Evolutionary conservation across 805 yeast genomes (phyloP).

Genomic region (Kazachstania kunashirensis): DNA sequence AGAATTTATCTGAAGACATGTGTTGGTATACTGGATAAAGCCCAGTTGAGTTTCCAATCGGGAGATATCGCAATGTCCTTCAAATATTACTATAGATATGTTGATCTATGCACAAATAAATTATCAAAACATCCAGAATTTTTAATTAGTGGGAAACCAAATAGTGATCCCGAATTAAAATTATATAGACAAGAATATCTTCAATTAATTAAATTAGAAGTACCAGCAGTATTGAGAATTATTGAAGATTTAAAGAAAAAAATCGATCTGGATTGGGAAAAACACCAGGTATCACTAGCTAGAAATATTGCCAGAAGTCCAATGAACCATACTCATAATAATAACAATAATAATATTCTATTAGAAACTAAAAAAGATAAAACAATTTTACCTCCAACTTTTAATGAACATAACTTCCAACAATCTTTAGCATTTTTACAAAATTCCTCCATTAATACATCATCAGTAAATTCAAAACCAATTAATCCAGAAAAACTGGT

Average conservation of each 20-base stretch:
- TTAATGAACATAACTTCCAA: conserved; percentile 22
- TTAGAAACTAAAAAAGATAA: conserved; percentile 1
- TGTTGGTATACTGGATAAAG: conserved; percentile 36
- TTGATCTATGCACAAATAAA: conserved; percentile 35
- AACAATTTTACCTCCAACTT: conserved; percentile 15
- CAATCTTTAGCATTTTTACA: conserved; percentile 17
- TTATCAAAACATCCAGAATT: conserved; percentile 24
- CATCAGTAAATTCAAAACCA: background rate
- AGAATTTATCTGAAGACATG: conserved; percentile 46
- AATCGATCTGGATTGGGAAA: conserved; percentile 15
- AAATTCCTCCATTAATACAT: conserved; percentile 1
- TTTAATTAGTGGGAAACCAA: background rate
- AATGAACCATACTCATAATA: conserved; percentile 1
- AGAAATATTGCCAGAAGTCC: conserved; percentile 19
- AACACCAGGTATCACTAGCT: conserved; percentile 21
- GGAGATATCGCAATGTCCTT: conserved; percentile 42
- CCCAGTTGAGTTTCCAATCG: conserved; percentile 33
- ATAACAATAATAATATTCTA: background rate
- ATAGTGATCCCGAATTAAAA: conserved; percentile 3
- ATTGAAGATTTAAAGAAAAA: conserved; percentile 21
- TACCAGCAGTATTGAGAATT: conserved; percentile 25
- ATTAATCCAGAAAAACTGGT: too few relatives aligned
- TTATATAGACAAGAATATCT: conserved; percentile 18
- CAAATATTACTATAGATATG: conserved; percentile 46
- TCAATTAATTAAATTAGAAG: conserved; percentile 25